Evolutionary conservation across 768 basidiomycete genomes (phyloP).

Genomic region (Tephrocybe rancida): DNA sequence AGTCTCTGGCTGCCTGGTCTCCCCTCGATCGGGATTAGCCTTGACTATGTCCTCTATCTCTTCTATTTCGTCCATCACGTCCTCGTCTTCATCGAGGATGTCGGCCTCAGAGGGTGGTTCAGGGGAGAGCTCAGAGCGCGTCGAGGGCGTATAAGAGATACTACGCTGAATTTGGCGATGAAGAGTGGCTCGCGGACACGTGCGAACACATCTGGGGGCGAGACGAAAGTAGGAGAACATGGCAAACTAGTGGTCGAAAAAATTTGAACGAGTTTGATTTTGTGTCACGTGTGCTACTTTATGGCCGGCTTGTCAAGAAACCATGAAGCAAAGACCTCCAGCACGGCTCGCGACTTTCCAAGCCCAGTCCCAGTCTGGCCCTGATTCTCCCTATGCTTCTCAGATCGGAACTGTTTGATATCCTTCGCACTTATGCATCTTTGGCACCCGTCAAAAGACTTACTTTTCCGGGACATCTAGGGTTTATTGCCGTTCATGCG

Average conservation of each 20-base stretch:
- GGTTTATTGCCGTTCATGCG: constrained; percentile 46
- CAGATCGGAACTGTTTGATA: constrained; percentile 32
- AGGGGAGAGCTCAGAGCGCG: constrained; percentile 22
- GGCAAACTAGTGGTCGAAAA: constrained; percentile 23
- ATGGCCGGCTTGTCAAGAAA: constrained; percentile 17
- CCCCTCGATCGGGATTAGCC: constrained; percentile 4
- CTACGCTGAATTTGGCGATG: constrained; percentile 24
- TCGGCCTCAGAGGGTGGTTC: constrained; percentile 28
- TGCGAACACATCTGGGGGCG: constrained; percentile 27
- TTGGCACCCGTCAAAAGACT: constrained; percentile 48
- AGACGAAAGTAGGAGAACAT: constrained; percentile 38
- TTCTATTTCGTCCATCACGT: constrained; percentile 16
- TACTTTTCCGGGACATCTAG: constrained; percentile 38
- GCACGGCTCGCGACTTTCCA: too few species aligned
- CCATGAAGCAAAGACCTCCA: not conserved
- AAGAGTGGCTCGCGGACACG: constrained; percentile 27
- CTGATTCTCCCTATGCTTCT: too few species aligned
- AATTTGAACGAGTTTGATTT: constrained; percentile 31
- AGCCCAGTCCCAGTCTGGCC: too few species aligned
- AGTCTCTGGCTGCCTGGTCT: constrained; percentile 25
- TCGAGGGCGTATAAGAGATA: constrained; percentile 26
- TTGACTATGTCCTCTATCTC: not conserved
- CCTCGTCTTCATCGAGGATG: constrained; percentile 12
- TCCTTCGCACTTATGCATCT: constrained; percentile 56
- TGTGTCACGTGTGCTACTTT: constrained; percentile 31